Percentiles rank a stretch among this genome's conserved stretches.
These are phyloP conservation scores for Pseudopediastrum boryanum DNA, from an alignment of 139 green algal genomes.

Conservation along the genomic window DNA sequence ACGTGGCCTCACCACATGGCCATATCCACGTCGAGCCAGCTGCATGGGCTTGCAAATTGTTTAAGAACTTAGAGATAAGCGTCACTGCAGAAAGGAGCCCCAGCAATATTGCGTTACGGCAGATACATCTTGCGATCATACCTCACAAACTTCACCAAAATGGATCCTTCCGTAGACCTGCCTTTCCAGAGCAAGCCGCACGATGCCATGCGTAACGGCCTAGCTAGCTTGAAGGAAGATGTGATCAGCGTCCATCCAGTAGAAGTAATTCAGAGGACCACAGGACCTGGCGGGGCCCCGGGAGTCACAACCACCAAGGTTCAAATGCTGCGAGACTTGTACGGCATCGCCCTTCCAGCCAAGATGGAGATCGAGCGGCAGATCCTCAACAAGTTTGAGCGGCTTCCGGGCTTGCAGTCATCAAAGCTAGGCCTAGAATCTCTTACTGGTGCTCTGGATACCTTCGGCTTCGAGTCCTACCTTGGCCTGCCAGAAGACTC, in stretches of 20 bases:
- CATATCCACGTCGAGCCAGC: background rate
- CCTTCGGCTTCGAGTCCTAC: constrained; percentile 80
- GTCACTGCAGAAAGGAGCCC: no score
- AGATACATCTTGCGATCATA: background rate
- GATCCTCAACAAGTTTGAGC: constrained; percentile 65
- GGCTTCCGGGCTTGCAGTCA: constrained; percentile 64
- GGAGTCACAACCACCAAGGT: background rate
- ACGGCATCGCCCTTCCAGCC: constrained; percentile 76
- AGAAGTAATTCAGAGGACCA: constrained; percentile 67
- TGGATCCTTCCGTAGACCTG: constrained; percentile 33
- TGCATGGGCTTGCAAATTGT: background rate
- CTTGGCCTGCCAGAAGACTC: constrained; percentile 54
- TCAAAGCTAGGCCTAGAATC: constrained; percentile 76
- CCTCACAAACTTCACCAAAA: background rate
- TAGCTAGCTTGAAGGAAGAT: constrained; percentile 77
- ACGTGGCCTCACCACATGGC: background rate
- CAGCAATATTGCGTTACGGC: background rate
- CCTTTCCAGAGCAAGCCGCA: constrained; percentile 64
- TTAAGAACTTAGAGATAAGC: background rate
- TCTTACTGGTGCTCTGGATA: constrained; percentile 80
- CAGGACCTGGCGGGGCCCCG: background rate
- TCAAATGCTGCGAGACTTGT: constrained; percentile 76
- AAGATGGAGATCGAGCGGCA: constrained; percentile 79
- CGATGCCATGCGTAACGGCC: constrained; percentile 72
- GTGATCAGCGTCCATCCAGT: constrained; percentile 66